Conservation (phyloP, 768 basidiomycete genomes). For the Vararia minispora region DNA sequence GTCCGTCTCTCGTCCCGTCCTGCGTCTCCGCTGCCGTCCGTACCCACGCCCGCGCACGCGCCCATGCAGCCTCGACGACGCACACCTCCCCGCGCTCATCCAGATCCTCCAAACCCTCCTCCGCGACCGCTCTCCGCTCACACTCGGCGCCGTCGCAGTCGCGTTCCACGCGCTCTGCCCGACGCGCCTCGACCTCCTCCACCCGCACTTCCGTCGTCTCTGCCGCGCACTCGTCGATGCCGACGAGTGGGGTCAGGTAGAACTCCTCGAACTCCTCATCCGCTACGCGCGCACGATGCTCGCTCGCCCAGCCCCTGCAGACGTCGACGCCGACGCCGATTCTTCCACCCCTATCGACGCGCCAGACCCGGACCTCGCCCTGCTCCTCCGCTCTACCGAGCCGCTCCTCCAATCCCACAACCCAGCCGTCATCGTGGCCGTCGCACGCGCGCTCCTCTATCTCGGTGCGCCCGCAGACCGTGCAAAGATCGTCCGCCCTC, state of each 20-base stretch:
- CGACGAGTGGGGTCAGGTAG: conserved; percentile 95
- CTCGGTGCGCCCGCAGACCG: conserved; percentile 46
- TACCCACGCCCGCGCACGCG: not conserved
- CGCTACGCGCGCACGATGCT: conserved; percentile 84
- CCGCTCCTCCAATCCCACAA: conserved; percentile 81
- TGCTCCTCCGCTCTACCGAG: conserved; percentile 61
- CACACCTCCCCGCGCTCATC: conserved; percentile 64
- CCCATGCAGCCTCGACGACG: conserved; percentile 51
- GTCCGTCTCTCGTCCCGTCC: conserved; percentile 32
- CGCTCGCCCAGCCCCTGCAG: conserved; percentile 38
- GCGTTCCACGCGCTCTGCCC: conserved; percentile 88
- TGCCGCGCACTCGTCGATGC: conserved; percentile 80
- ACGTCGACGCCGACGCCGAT: conserved; percentile 53
- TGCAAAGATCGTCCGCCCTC: conserved; percentile 51
- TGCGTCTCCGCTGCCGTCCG: too few relatives aligned
- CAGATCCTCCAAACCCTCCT: conserved; percentile 52
- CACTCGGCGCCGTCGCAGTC: conserved; percentile 74
- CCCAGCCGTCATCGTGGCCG: conserved; percentile 79
- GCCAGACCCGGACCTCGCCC: conserved; percentile 72
- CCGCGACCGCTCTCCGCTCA: conserved; percentile 73
- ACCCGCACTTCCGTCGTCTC: conserved; percentile 77
- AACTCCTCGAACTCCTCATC: conserved; percentile 63
- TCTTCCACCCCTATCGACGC: too few relatives aligned
- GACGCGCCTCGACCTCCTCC: conserved; percentile 75
- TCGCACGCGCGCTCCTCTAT: conserved; percentile 64